Evolutionary conservation across 305 asterid species (phyloP), one percentile per base, ranked within the genome.

Genomic region (Fraxinus paxiana): DNA sequence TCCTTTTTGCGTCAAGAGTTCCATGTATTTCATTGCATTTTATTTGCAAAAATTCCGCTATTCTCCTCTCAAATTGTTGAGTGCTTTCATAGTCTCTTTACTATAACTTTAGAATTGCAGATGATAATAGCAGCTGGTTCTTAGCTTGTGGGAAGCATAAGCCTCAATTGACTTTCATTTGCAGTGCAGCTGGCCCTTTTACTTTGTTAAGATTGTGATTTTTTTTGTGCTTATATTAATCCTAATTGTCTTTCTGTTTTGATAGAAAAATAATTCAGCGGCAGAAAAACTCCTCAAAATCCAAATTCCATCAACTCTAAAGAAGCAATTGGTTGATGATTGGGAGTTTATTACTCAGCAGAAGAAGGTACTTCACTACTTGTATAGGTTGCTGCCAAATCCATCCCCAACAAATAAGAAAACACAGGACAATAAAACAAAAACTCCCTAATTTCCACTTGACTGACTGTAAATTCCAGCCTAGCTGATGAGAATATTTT

Each of bases 301-400:
- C 83, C 95, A 89, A 83, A 90, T 94, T 81, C 96, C 99, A 38
- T 79, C 90, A 28, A 87, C 86, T 85, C 84, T 96, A 86, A 96
- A 88, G 91, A 94, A 93, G 86, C 93, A 88, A 77, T 87, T 96
- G 46, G 91, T 93, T 78, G 88, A 90, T 82, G 98, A 96, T 83
- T 92, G 95, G 97, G 98, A 96, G 85, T 90, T 73, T 56, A 79
- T 96, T 80, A 90, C 92, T 75, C 94, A 91, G 86, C 97, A 92
- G 86, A 90, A 93, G 86, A 94, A 92, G 99, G 99, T 92, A 83
- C 79, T 75, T 81, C 75, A 20, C 73, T 78, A 35, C 17, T 26
- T 33, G 35, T 67, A 28, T 67, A 67, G 73, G 73, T 67, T 26
- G 73, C 37, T 67, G 22, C 54, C 1, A 38, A 9, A 51, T 5